These are phyloP conservation scores for Lagenaria siceraria DNA, from an alignment of 306 rosid species.

Conservation along the genomic window DNA sequence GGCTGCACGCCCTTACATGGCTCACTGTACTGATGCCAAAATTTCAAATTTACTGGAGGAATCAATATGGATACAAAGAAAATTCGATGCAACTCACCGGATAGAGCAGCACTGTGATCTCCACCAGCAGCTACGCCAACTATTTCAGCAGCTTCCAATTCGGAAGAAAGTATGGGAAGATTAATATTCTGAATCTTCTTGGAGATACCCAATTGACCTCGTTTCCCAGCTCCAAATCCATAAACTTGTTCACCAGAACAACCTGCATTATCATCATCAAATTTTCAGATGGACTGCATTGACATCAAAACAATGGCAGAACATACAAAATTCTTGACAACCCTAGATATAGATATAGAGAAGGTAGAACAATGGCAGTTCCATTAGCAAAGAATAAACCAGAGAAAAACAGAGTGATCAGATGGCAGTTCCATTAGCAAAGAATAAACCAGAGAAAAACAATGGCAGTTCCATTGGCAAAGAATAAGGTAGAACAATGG, in stretches of 20 bases:
- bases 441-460: background rate
- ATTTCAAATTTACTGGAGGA: background rate
- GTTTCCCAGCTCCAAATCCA: slow-evolving; percentile 88
- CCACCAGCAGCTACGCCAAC: slow-evolving; percentile 59
- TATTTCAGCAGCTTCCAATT: slow-evolving; percentile 36
- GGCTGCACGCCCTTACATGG: background rate
- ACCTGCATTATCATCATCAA: slow-evolving; percentile 22
- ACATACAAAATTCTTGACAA: background rate
- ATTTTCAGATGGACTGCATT: background rate
- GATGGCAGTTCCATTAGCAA: background rate
- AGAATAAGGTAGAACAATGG: background rate
- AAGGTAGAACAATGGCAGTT: background rate
- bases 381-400: background rate
- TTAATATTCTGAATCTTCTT: slow-evolving; percentile 33
- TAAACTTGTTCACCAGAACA: slow-evolving; percentile 32
- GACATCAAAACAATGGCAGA: background rate
- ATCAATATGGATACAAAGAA: background rate
- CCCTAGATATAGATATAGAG: background rate
- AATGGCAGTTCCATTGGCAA: background rate
- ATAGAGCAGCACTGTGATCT: slow-evolving; percentile 83
- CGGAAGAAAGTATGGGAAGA: slow-evolving; percentile 36
- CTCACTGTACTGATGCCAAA: background rate
- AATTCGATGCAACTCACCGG: slow-evolving; percentile 29
- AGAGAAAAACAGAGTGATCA: background rate
- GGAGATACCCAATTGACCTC: slow-evolving; percentile 75